These are phyloP conservation scores for Holtermanniella nyarrowii DNA, from an alignment of 768 basidiomycete species.

Conservation along the genomic window DNA sequence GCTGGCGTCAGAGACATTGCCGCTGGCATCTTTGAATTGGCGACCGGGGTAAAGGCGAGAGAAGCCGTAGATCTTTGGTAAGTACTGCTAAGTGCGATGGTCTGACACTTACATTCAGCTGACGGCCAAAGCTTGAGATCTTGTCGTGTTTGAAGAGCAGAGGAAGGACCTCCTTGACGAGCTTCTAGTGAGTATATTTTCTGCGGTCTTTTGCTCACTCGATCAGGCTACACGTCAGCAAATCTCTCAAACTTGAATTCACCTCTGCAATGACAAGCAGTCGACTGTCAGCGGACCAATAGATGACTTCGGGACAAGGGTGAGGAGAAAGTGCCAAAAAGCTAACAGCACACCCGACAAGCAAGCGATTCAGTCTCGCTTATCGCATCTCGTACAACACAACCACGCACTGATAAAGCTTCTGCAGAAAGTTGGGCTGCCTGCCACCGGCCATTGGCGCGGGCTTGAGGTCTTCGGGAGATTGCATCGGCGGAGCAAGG, in stretches of 20 bases:
- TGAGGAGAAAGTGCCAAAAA: constrained; percentile 32
- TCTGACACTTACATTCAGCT: constrained; percentile 33
- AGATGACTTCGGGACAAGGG: constrained; percentile 36
- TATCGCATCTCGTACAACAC: neutral
- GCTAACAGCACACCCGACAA: constrained; percentile 10
- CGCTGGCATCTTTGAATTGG: constrained; percentile 36
- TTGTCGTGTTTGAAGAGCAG: constrained; percentile 39
- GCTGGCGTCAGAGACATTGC: constrained; percentile 34
- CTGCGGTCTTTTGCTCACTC: constrained; percentile 11
- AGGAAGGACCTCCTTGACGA: constrained; percentile 35
- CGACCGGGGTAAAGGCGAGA: constrained; percentile 34
- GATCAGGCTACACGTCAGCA: constrained; percentile 25
- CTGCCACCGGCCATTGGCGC: constrained; percentile 2
- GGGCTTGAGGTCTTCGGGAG: no score
- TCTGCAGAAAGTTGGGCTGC: constrained; percentile 37
- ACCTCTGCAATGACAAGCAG: constrained; percentile 36
- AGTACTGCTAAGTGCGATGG: neutral
- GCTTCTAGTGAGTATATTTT: constrained; percentile 7
- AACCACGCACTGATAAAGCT: constrained; percentile 35
- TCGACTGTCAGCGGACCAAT: constrained; percentile 35
- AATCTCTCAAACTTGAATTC: neutral
- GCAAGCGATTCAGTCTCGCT: no score
- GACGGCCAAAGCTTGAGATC: constrained; percentile 36
- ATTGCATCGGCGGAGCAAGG: no score
- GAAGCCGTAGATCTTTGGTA: constrained; percentile 37